These are phyloP conservation scores for Hypoxylon sp. DNA, from an alignment of 2,329 filamentous ascomycete species.

Conservation along the genomic window DNA sequence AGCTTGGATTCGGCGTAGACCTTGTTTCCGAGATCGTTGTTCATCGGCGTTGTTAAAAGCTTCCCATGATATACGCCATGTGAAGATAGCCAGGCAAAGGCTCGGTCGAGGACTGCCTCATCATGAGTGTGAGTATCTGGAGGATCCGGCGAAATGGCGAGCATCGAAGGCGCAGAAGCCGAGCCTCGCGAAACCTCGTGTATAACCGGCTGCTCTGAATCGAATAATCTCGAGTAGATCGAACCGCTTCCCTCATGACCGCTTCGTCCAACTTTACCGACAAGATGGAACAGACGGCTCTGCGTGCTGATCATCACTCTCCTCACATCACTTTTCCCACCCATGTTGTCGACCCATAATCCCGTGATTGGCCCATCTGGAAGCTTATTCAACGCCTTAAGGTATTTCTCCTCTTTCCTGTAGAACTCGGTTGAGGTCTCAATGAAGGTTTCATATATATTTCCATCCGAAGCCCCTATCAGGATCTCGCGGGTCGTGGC, in stretches of 20 bases:
- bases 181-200: slow-evolving; percentile 77
- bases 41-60: slow-evolving; percentile 71
- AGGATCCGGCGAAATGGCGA: slow-evolving; percentile 82
- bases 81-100: slow-evolving; percentile 90
- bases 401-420: slow-evolving; percentile 91
- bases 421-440: slow-evolving; percentile 97
- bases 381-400: slow-evolving; percentile 85
- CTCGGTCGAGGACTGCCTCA: slow-evolving; percentile 72
- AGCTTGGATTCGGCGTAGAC: slow-evolving; percentile 85
- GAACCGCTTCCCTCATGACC: slow-evolving; percentile 83
- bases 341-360: slow-evolving; percentile 82
- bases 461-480: slow-evolving; percentile 90
- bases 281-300: slow-evolving; percentile 81
- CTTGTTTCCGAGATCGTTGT: slow-evolving; percentile 75
- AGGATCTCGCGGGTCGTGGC: slow-evolving; percentile 95
- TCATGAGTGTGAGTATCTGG: slow-evolving; percentile 67
- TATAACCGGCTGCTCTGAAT: slow-evolving; percentile 82
- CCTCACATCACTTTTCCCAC: slow-evolving; percentile 76
- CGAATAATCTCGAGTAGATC: slow-evolving; percentile 89
- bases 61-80: slow-evolving; percentile 91
- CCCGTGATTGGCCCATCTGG: slow-evolving; percentile 87
- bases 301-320: slow-evolving; percentile 85
- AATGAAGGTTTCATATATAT: slow-evolving; percentile 94
- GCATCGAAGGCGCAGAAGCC: slow-evolving; percentile 69
- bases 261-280: slow-evolving; percentile 79